Evolutionary conservation across 1,139 yeast genomes (phyloP).

Genomic region (Hyphopichia fennica): DNA sequence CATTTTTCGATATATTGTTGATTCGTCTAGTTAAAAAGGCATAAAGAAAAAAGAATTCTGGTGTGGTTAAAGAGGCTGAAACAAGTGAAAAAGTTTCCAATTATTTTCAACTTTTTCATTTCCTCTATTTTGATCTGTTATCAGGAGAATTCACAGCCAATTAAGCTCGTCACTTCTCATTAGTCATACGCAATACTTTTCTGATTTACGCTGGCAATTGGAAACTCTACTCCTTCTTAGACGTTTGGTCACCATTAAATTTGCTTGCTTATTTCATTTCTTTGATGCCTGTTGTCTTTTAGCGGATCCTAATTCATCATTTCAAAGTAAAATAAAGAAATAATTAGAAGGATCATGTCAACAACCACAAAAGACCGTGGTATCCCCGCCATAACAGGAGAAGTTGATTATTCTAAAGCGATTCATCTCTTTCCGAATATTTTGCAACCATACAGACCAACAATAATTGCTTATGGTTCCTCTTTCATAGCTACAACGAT

Average conservation of each 20-base stretch:
- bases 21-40: too few relatives aligned
- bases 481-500: constrained; percentile 66
- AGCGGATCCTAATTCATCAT: too few relatives aligned
- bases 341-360: background rate
- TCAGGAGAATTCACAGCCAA: background rate
- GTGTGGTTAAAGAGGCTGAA: too few relatives aligned
- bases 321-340: background rate
- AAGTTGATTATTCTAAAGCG: constrained; percentile 35
- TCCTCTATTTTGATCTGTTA: background rate
- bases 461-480: constrained; percentile 62
- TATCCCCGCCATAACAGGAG: constrained; percentile 48
- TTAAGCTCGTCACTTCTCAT: background rate
- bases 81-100: background rate
- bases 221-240: too few relatives aligned
- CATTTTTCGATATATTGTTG: too few relatives aligned
- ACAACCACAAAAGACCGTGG: constrained; percentile 8
- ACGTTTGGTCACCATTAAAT: too few relatives aligned
- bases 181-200: too few relatives aligned
- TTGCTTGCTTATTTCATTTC: too few relatives aligned
- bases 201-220: too few relatives aligned
- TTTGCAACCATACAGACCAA: constrained; percentile 56
- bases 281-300: too few relatives aligned
- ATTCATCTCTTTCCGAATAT: constrained; percentile 50
- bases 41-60: too few relatives aligned
- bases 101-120: background rate